Percentiles rank a stretch among this genome's conserved stretches.
Conservation (phyloP, 352 stramenopile genomes). For the Globisporangium barbulae region DNA sequence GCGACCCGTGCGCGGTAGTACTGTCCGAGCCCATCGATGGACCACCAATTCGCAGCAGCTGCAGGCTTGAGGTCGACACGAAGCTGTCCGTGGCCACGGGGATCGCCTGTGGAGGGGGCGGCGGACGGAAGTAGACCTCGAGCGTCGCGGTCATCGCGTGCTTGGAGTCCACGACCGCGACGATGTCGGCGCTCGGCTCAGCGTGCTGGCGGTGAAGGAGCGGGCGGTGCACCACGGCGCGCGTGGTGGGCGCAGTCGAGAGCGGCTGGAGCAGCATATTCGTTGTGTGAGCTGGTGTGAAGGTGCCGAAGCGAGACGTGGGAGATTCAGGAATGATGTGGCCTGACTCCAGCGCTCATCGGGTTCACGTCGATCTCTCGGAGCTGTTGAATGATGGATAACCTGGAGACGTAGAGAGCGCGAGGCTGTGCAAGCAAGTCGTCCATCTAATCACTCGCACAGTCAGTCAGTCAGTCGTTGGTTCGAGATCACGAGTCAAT, state of each 20-base stretch:
- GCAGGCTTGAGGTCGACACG: slow-evolving; percentile 2
- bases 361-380: background rate
- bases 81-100: background rate
- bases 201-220: slow-evolving; percentile 1
- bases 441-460: background rate
- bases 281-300: background rate
- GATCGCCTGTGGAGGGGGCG: background rate
- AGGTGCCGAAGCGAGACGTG: background rate
- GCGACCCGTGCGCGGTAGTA: background rate
- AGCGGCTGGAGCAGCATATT: slow-evolving; percentile 10
- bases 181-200: slow-evolving; percentile 11
- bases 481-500: background rate
- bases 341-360: background rate
- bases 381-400: background rate
- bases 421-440: background rate
- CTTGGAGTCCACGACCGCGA: slow-evolving; percentile 6
- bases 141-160: slow-evolving; percentile 6
- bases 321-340: slow-evolving; percentile 1
- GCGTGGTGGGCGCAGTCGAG: background rate
- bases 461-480: background rate
- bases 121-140: slow-evolving; percentile 8
- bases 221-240: background rate
- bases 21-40: background rate
- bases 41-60: background rate
- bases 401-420: background rate